Percentiles rank a stretch among this genome's conserved stretches.
These are phyloP conservation scores for Colletotrichum tofieldiae DNA, from an alignment of 2,329 filamentous ascomycete species.

Conservation along the genomic window DNA sequence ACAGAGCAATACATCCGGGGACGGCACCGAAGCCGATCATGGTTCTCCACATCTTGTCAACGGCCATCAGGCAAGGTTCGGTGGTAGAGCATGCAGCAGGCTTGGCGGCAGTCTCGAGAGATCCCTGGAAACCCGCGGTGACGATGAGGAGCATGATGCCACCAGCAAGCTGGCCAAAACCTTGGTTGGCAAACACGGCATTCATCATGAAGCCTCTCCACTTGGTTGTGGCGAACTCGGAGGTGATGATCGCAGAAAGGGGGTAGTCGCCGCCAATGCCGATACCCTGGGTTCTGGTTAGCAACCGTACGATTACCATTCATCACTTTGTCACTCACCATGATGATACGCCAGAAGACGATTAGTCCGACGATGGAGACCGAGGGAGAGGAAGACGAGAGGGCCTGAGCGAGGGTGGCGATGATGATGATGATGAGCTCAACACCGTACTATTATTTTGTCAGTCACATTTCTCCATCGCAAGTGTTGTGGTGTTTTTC, in stretches of 20 bases:
- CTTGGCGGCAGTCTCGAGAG: slow-evolving; percentile 67
- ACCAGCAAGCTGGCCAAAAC: slow-evolving; percentile 77
- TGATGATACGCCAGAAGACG: slow-evolving; percentile 87
- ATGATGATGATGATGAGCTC: slow-evolving; percentile 87
- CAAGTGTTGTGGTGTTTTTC: neutral
- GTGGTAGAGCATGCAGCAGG: slow-evolving; percentile 68
- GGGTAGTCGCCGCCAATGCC: slow-evolving; percentile 76
- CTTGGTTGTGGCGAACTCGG: slow-evolving; percentile 75
- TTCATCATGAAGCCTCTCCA: slow-evolving; percentile 77
- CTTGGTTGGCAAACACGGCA: slow-evolving; percentile 79
- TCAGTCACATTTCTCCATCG: slow-evolving; percentile 45
- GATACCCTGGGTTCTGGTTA: slow-evolving; percentile 44
- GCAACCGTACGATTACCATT: neutral
- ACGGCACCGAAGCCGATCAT: slow-evolving; percentile 77
- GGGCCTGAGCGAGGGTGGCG: slow-evolving; percentile 80
- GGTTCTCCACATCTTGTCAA: slow-evolving; percentile 78
- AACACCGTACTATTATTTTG: slow-evolving; percentile 78
- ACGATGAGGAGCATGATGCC: slow-evolving; percentile 81
- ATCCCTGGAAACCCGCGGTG: slow-evolving; percentile 78
- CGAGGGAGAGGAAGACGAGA: slow-evolving; percentile 74
- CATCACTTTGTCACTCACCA: slow-evolving; percentile 56
- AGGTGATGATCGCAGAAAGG: slow-evolving; percentile 76
- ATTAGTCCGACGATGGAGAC: slow-evolving; percentile 77
- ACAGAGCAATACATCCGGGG: slow-evolving; percentile 81
- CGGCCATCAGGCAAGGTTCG: slow-evolving; percentile 63